These are phyloP conservation scores for Vittaforma corneae DNA, from an alignment of 371 early-diverging fungal species.

Conservation along the genomic window DNA sequence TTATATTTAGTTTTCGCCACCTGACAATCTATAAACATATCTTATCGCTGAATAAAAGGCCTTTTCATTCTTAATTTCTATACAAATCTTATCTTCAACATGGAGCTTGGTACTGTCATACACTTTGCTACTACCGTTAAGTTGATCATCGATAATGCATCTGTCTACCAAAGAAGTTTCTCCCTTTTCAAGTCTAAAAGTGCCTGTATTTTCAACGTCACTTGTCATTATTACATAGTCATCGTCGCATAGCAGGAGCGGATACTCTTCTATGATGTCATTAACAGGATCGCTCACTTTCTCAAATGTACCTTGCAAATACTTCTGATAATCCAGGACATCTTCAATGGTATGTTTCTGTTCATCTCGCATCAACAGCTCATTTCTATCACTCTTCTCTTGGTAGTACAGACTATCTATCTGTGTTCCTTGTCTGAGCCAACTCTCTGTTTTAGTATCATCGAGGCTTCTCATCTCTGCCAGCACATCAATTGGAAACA, in stretches of 20 bases:
- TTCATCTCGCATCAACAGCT: conserved; percentile 5
- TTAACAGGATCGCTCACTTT: neutral
- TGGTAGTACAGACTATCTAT: conserved; percentile 25
- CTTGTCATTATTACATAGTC: conserved; percentile 3
- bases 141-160: conserved; percentile 4
- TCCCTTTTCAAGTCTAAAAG: neutral
- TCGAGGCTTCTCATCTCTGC: neutral
- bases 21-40: conserved; percentile 20
- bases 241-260: neutral
- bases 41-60: conserved; percentile 11
- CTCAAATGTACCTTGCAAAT: conserved; percentile 12
- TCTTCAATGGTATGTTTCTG: conserved; percentile 8
- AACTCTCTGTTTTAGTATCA: neutral
- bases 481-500: conserved; percentile 16
- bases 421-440: conserved; percentile 3
- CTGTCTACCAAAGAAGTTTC: conserved; percentile 6
- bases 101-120: conserved; percentile 21
- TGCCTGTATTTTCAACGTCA: neutral
- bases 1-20: too few species aligned
- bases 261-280: conserved; percentile 15
- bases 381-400: conserved; percentile 11
- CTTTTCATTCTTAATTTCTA: conserved; percentile 20
- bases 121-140: too few species aligned
- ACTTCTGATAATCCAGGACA: conserved; percentile 4
- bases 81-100: conserved; percentile 15